These are phyloP conservation scores for Madurella fahalii DNA, from an alignment of 2,329 filamentous ascomycete genomes.

Conservation along the genomic window DNA sequence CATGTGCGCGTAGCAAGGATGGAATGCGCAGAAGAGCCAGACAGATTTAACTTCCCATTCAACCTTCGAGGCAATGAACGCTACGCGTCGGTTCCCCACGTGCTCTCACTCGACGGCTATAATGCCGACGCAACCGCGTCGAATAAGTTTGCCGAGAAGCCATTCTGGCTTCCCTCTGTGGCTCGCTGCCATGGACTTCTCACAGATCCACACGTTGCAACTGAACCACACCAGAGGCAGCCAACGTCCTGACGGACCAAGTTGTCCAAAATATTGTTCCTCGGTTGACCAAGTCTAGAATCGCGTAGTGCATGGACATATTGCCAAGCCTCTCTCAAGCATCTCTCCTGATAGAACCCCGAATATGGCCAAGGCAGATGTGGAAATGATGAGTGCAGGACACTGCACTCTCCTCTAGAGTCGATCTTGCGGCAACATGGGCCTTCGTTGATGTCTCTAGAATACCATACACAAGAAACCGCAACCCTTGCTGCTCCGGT, in stretches of 20 bases:
- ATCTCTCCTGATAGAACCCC: conserved; percentile 1
- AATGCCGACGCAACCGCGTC: background rate
- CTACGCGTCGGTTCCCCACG: background rate
- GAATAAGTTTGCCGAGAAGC: background rate
- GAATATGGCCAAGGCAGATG: too few species aligned
- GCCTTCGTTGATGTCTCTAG: background rate
- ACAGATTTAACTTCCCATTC: conserved; percentile 4
- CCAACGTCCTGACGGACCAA: background rate
- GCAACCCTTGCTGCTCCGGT: background rate
- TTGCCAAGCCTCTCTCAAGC: background rate
- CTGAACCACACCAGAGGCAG: background rate
- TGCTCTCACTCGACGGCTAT: conserved; percentile 4
- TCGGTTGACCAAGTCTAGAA: background rate
- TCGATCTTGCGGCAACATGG: background rate
- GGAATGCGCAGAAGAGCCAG: background rate
- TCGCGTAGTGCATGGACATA: background rate
- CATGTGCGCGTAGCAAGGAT: background rate
- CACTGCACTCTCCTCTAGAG: background rate
- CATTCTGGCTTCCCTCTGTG: conserved; percentile 2
- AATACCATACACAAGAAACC: background rate
- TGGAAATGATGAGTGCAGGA: background rate
- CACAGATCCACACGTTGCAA: conserved; percentile 5
- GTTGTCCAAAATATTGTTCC: background rate
- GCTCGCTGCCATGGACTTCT: conserved; percentile 12
- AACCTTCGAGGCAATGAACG: conserved; percentile 4